Evolutionary conservation across 129 eudicot genomes (phyloP).

Genomic region (Escallonia rubra): DNA sequence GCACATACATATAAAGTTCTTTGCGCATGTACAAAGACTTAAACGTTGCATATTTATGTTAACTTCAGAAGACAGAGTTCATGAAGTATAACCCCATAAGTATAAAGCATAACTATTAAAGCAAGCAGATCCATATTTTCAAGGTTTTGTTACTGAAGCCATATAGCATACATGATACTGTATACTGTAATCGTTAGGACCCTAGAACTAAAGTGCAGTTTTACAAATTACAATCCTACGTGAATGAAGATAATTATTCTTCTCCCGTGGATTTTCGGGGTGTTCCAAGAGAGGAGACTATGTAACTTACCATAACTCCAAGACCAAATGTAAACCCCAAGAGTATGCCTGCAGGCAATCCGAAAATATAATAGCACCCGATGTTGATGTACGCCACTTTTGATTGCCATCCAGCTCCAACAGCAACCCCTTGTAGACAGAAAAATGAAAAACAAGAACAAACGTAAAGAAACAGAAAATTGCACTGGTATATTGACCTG

Average conservation of each 20-base stretch:
- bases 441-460: not conserved
- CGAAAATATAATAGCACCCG: constrained; percentile 42
- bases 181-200: too few relatives aligned
- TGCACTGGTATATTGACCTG: too few relatives aligned
- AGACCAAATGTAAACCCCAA: constrained; percentile 35
- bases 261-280: not conserved
- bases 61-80: too few relatives aligned
- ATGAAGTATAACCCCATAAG: too few relatives aligned
- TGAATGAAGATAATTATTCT: not conserved
- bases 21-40: too few relatives aligned
- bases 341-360: constrained; percentile 47
- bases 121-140: too few relatives aligned
- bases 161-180: too few relatives aligned
- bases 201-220: too few relatives aligned
- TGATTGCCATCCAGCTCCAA: constrained; percentile 70
- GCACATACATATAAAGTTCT: too few relatives aligned
- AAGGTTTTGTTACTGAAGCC: too few relatives aligned
- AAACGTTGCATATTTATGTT: too few relatives aligned
- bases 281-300: not conserved
- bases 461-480: not conserved
- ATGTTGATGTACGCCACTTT: constrained; percentile 43
- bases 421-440: constrained; percentile 37
- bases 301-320: constrained; percentile 34
- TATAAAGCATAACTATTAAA: too few relatives aligned
- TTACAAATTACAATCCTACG: not conserved